These are phyloP conservation scores for Botryotinia calthae DNA, from an alignment of 2,329 filamentous ascomycete genomes.

Conservation along the genomic window DNA sequence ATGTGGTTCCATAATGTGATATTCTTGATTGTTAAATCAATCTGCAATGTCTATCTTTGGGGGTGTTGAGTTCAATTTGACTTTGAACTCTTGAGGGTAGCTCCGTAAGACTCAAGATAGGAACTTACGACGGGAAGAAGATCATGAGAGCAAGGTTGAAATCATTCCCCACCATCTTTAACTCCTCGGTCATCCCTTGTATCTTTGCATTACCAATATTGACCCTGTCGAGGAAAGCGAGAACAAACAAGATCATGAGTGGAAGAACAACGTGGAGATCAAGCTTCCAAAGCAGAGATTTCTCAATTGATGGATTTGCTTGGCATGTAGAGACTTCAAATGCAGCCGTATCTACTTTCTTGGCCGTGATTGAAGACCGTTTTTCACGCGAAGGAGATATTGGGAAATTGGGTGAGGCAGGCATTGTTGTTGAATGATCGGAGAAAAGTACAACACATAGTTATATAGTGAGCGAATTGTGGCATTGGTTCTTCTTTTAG, in stretches of 20 bases:
- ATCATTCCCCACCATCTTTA: constrained; percentile 48
- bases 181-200: constrained; percentile 64
- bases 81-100: neutral
- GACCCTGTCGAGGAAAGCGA: constrained; percentile 70
- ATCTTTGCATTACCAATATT: constrained; percentile 75
- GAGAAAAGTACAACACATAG: neutral
- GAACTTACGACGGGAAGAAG: constrained; percentile 31
- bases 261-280: constrained; percentile 30
- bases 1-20: neutral
- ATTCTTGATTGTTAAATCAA: neutral
- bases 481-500: neutral
- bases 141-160: constrained; percentile 53
- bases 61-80: neutral
- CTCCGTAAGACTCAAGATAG: neutral
- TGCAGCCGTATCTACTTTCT: neutral
- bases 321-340: neutral
- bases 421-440: neutral
- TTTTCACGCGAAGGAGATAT: neutral
- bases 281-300: constrained; percentile 27
- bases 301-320: constrained; percentile 18
- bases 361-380: too few species aligned
- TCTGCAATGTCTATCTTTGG: neutral
- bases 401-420: neutral
- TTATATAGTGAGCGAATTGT: too few species aligned
- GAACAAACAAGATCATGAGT: constrained; percentile 65